A percentile compares a stretch with the other conserved stretches of the same genome.
Evolutionary conservation across 2,329 filamentous ascomycete species (phyloP).

Genomic region (Diplodia seriata): DNA sequence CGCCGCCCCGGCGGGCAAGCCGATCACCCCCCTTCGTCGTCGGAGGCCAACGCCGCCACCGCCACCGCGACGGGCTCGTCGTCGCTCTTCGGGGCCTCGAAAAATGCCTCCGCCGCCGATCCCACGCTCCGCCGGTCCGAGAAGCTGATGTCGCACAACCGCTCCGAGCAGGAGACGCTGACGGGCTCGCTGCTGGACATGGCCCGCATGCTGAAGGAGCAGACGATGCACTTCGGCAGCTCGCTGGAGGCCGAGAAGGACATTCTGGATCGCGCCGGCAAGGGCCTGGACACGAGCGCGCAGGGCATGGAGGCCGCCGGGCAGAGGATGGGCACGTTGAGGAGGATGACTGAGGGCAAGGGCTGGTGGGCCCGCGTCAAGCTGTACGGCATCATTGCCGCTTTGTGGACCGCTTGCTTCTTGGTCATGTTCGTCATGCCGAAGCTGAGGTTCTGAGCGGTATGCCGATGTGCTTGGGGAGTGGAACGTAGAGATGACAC

Average conservation of each 20-base stretch:
- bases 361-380: constrained; percentile 86
- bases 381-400: constrained; percentile 84
- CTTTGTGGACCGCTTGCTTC: constrained; percentile 77
- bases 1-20: constrained; percentile 34
- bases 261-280: constrained; percentile 71
- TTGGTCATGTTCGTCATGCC: constrained; percentile 85
- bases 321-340: constrained; percentile 76
- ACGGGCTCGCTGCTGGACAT: constrained; percentile 82
- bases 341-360: constrained; percentile 83
- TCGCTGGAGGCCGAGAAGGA: constrained; percentile 78
- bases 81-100: constrained; percentile 37
- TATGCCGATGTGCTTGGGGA: neutral
- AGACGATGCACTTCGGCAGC: constrained; percentile 73
- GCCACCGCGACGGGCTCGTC: constrained; percentile 36
- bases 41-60: too few relatives aligned
- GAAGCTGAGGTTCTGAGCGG: constrained; percentile 78
- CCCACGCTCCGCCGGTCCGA: constrained; percentile 57
- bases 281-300: constrained; percentile 79
- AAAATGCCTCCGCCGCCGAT: constrained; percentile 33
- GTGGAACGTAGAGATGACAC: neutral
- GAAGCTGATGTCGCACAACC: constrained; percentile 76
- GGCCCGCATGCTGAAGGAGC: constrained; percentile 77
- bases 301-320: constrained; percentile 77
- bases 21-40: constrained; percentile 23
- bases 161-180: constrained; percentile 81